Evolutionary conservation across 2,329 filamentous ascomycete species (phyloP), one percentile per base, ranked within the genome.

Genomic region (Sporothrix sp.): DNA sequence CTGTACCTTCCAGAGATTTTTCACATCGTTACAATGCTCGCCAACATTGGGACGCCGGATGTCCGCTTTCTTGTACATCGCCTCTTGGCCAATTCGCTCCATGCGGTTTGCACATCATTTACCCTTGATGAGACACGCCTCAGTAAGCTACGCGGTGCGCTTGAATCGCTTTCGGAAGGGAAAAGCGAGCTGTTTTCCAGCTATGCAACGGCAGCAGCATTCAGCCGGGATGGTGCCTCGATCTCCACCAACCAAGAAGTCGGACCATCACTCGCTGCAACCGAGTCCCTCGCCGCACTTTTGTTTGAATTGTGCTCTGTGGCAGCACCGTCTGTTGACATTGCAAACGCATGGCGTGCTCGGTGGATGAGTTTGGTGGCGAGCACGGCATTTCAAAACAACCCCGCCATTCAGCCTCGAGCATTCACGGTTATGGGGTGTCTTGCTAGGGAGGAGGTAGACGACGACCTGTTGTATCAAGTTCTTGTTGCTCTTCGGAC

Each of bases 321-420:
- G 14, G 81, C 81, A 3, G 81, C 82, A 11, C 78, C 81, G 10
- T 80, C 80, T 0, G 66, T 79, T 8, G 80, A 85, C 57, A 70
- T 82, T 59, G 76, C 80, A 20, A 85, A 85, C 58, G 74, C 78
- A 14, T 85, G 82, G 82, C 75, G 82, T 23, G 81, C 82, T 18
- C 74, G 82, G 18, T 85, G 82, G 82, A 85, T 85, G 82, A 84
- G 81, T 58, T 68, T 85, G 20, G 81, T 85, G 35, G 81, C 82
- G 14, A 85, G 82, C 60, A 85, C 81, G 9, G 82, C 82, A 0
- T 85, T 85, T 61, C 82, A 85, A 60, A 84, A 81, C 60, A 85
- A 85, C 59, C 82, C 81, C 8, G 81, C 82, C 2, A 82, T 85
- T 51, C 82, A 85, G 56, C 81, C 82, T 6, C 71, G 79, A 18